Conservation (phyloP, 495 filamentous ascomycete species). For the Hypoxylon fragiforme region DNA sequence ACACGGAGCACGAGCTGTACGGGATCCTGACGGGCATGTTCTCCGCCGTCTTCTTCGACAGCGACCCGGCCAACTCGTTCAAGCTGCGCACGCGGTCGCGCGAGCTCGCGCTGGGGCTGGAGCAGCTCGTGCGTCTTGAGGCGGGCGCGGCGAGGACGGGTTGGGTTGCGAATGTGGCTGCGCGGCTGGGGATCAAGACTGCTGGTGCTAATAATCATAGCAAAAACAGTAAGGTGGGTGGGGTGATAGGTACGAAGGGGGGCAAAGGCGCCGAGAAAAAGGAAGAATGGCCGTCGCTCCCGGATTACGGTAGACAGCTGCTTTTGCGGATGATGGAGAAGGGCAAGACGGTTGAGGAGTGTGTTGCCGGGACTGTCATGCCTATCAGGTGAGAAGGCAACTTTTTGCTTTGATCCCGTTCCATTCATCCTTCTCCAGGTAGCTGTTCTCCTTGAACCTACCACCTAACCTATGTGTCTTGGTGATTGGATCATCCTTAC, state of each 20-base stretch:
- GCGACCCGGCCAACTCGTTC: constrained; percentile 49
- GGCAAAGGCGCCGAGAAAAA: constrained; percentile 38
- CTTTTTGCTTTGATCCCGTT: neutral
- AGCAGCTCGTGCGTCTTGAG: constrained; percentile 61
- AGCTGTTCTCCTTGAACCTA: no score
- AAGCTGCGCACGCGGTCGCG: constrained; percentile 60
- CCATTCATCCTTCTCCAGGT: neutral
- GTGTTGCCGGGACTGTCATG: constrained; percentile 67
- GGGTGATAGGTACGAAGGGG: constrained; percentile 42
- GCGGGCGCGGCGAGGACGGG: constrained; percentile 60
- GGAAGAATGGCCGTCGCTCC: constrained; percentile 54
- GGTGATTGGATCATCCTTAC: no score
- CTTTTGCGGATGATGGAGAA: constrained; percentile 63
- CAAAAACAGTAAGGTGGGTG: no score
- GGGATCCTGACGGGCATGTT: constrained; percentile 66
- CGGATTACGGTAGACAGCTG: constrained; percentile 68
- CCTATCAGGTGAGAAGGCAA: constrained; percentile 48
- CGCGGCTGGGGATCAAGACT: constrained; percentile 24
- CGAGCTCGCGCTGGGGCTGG: constrained; percentile 63
- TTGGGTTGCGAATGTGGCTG: constrained; percentile 56
- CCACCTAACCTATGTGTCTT: no score
- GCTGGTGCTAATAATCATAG: no score
- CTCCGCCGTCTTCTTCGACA: constrained; percentile 48
- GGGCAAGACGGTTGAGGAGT: constrained; percentile 61
- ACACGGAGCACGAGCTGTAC: constrained; percentile 73